phyloP scores from a whole-genome alignment of 345 rosid genomes.

The Camelina neglecta region DNA sequence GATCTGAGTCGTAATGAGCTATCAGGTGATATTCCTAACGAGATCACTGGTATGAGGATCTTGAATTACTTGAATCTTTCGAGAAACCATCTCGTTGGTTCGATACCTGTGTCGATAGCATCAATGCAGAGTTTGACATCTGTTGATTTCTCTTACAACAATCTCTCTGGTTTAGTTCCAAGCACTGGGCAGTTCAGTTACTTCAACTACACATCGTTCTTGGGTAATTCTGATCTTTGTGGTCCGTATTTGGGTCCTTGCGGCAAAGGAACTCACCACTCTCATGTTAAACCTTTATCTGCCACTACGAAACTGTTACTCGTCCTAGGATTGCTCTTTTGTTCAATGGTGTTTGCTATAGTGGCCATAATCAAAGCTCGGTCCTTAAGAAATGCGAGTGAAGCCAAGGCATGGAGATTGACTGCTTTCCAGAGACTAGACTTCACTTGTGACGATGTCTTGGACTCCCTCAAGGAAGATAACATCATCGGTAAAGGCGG shows the following conservation, averaged over 20 bases:
- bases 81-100: slow-evolving; percentile 70
- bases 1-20: slow-evolving; percentile 84
- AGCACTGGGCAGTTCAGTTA: slow-evolving; percentile 86
- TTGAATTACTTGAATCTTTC: slow-evolving; percentile 83
- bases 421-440: slow-evolving; percentile 91
- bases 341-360: slow-evolving; percentile 76
- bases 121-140: slow-evolving; percentile 86
- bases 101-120: slow-evolving; percentile 69
- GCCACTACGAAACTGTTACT: slow-evolving; percentile 76
- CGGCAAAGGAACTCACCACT: slow-evolving; percentile 51
- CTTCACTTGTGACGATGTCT: slow-evolving; percentile 73
- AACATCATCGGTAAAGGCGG: slow-evolving; percentile 90
- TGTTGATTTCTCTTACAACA: slow-evolving; percentile 86
- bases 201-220: slow-evolving; percentile 78
- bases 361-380: slow-evolving; percentile 80
- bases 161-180: slow-evolving; percentile 85
- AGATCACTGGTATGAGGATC: slow-evolving; percentile 75
- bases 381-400: slow-evolving; percentile 65
- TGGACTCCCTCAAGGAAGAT: slow-evolving; percentile 77
- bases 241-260: slow-evolving; percentile 83
- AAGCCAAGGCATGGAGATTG: slow-evolving; percentile 76
- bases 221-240: slow-evolving; percentile 76
- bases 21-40: slow-evolving; percentile 72
- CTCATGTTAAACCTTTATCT: slow-evolving; percentile 65
- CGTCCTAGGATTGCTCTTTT: slow-evolving; percentile 73